phyloP scores from a whole-genome alignment of 306 rosid genomes.

The Vicia faba region DNA sequence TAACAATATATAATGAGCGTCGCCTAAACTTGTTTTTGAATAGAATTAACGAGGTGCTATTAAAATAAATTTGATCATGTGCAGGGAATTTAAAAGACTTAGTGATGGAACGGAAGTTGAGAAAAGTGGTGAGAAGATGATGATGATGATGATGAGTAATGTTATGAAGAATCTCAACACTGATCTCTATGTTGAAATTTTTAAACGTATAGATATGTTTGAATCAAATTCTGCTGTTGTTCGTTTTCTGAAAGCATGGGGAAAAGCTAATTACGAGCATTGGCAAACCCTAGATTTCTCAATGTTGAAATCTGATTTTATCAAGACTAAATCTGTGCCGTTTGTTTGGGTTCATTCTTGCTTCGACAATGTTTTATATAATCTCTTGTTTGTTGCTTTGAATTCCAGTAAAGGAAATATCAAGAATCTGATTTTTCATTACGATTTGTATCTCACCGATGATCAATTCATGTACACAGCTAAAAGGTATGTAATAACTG shows the following conservation, averaged over 20 bases:
- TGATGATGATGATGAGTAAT: background rate
- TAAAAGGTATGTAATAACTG: background rate
- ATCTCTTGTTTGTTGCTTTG: background rate
- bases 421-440: conserved; percentile 1
- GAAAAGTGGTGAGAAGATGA: no score
- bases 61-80: no score
- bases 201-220: background rate
- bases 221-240: background rate
- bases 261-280: background rate
- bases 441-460: background rate
- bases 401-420: background rate
- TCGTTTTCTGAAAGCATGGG: background rate
- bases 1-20: no score
- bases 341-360: background rate
- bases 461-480: background rate
- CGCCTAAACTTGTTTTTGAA: no score
- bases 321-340: background rate
- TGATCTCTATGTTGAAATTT: background rate
- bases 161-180: background rate
- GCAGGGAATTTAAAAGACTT: no score
- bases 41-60: no score
- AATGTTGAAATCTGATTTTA: background rate
- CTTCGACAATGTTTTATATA: background rate
- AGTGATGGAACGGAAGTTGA: no score
- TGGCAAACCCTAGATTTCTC: background rate